These are phyloP conservation scores for Firmiana major DNA, from an alignment of 345 rosid species.

Conservation along the genomic window DNA sequence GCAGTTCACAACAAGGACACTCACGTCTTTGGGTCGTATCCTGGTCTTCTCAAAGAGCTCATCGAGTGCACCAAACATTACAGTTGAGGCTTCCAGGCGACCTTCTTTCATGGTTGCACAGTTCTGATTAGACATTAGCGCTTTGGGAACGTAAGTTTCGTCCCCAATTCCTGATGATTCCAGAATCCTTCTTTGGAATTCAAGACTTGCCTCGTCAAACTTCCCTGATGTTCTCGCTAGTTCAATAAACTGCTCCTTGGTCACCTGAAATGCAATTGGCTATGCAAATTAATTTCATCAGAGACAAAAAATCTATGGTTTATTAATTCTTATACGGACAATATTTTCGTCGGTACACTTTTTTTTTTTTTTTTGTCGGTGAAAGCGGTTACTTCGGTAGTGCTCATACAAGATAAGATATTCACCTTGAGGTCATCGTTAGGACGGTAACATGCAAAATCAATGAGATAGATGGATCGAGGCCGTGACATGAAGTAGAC, in stretches of 20 bases:
- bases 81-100: conserved; percentile 68
- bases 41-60: conserved; percentile 81
- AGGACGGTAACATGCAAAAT: conserved; percentile 79
- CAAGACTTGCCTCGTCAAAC: conserved; percentile 54
- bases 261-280: conserved; percentile 41
- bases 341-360: too few relatives aligned
- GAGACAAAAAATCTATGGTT: background rate
- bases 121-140: conserved; percentile 47
- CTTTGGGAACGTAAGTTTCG: conserved; percentile 73
- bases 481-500: conserved; percentile 89
- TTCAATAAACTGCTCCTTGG: conserved; percentile 62
- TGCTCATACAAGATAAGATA: too few relatives aligned
- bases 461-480: conserved; percentile 74
- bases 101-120: conserved; percentile 85
- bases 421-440: conserved; percentile 83
- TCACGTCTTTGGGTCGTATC: conserved; percentile 78
- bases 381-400: too few relatives aligned
- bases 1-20: conserved; percentile 88
- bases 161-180: conserved; percentile 82
- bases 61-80: conserved; percentile 84
- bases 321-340: background rate
- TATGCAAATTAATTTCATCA: background rate
- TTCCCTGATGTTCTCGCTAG: conserved; percentile 55
- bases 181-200: conserved; percentile 64
- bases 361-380: too few relatives aligned